Evolutionary conservation across 1,139 yeast genomes (phyloP).

Genomic region (Candida glucosophila): DNA sequence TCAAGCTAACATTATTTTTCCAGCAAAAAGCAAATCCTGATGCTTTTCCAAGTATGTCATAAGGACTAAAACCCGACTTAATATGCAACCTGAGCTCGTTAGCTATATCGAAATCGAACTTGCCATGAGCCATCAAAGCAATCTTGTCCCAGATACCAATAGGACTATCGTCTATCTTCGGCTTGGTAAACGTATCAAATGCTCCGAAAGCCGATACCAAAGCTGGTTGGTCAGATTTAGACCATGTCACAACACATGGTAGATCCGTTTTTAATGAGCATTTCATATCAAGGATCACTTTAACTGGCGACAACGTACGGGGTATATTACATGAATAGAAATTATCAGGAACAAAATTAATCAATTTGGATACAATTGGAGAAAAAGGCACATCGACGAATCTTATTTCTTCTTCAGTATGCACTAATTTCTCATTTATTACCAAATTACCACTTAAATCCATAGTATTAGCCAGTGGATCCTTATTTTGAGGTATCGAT

Average conservation of each 20-base stretch:
- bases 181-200: conserved; percentile 56
- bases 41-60: conserved; percentile 54
- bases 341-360: conserved; percentile 16
- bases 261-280: conserved; percentile 27
- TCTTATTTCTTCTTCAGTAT: conserved; percentile 33
- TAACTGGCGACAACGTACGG: conserved; percentile 39
- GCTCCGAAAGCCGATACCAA: conserved; percentile 26
- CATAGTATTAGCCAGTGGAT: conserved; percentile 19
- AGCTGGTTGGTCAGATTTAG: conserved; percentile 35
- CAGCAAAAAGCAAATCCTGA: conserved; percentile 82
- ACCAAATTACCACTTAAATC: conserved; percentile 29
- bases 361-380: conserved; percentile 23
- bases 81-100: conserved; percentile 45
- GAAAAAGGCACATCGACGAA: conserved; percentile 38
- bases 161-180: conserved; percentile 77
- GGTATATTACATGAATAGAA: conserved; percentile 34
- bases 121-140: conserved; percentile 34
- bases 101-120: conserved; percentile 44
- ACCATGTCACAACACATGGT: conserved; percentile 37
- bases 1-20: conserved; percentile 54
- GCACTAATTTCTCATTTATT: conserved; percentile 33
- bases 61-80: conserved; percentile 71
- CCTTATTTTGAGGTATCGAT: conserved; percentile 28
- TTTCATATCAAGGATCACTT: conserved; percentile 26
- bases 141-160: conserved; percentile 65